Evolutionary conservation across 257 asterid species (phyloP), one percentile per base, ranked within the genome.

Genomic region (Primulina tabacum): DNA sequence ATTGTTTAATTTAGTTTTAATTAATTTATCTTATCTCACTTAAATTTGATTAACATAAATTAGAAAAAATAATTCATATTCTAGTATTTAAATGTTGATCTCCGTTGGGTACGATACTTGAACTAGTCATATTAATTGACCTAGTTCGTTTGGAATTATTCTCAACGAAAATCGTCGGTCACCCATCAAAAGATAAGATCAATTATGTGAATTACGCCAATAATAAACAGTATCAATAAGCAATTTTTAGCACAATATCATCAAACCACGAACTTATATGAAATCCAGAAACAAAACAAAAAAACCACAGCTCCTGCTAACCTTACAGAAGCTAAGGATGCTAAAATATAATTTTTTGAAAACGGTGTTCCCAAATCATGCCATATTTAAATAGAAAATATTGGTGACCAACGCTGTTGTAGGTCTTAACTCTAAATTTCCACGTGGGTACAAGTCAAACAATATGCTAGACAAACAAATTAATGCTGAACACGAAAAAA

Each of bases 361-460:
- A 32, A 55, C 17, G 12, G 62, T 35, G 60, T 20, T 28, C 32
- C 65, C 38, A 9, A 17, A 53, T 62, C 33, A 26, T 38, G 59
- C 26, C n/a, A 67, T 30, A 72, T 68, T 66, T 11, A 38, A 72
- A 14, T 70, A 28, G 53, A 65, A 47, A 18, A 62, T 16, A 32
- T 62, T 33, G 8, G 24, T 30, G 35, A 64, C 60, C 35, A 28
- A 58, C 16, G 21, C 35, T 10, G 21, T 35, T 7, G 4, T 57
- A 64, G 35, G 47, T 4, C 10, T 57, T 34, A 55, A 33, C 57
- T 56, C 65, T 56, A 40, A 0, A 7, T 29, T 32, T 67, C 67
- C 59, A 58, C 62, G 29, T 40, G 55, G 30, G 32, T 24, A 24
- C 26, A 24, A 24, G 26, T 24, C 26, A 24, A 24, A 24, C 26